These are phyloP conservation scores for Aspergillus indologenus DNA, from an alignment of 495 filamentous ascomycete genomes.

Conservation along the genomic window DNA sequence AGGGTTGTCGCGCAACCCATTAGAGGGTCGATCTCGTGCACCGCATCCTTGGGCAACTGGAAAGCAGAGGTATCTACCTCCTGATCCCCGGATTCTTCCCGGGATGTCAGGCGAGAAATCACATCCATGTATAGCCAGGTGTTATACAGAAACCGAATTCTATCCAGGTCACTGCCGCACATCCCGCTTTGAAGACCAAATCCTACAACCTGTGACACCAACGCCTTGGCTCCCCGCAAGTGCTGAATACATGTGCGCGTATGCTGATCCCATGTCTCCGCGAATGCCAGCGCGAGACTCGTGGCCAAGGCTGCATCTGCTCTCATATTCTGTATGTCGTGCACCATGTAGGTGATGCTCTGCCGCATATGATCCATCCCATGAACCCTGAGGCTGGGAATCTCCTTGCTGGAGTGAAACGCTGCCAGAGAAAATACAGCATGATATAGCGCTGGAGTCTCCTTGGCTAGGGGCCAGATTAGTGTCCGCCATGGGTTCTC, in stretches of 20 bases:
- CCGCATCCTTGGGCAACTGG: conserved; percentile 37
- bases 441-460: conserved; percentile 69
- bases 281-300: conserved; percentile 69
- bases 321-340: conserved; percentile 59
- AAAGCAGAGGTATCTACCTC: conserved; percentile 48
- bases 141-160: conserved; percentile 71
- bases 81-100: conserved; percentile 55
- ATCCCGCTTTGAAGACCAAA: conserved; percentile 33
- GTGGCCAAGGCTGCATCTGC: conserved; percentile 69
- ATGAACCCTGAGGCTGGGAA: conserved; percentile 54
- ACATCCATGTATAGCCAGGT: conserved; percentile 84
- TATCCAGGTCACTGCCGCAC: conserved; percentile 43
- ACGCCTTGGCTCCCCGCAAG: conserved; percentile 63
- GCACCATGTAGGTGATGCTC: conserved; percentile 57
- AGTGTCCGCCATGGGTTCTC: conserved; percentile 79
- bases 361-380: conserved; percentile 73
- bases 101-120: conserved; percentile 68
- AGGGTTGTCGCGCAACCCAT: conserved; percentile 72
- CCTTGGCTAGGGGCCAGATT: conserved; percentile 67
- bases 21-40: conserved; percentile 67
- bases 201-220: conserved; percentile 59
- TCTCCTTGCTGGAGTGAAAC: conserved; percentile 66
- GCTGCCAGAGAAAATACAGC: conserved; percentile 73
- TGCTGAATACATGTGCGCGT: conserved; percentile 73
- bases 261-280: conserved; percentile 75